These are phyloP conservation scores for Xylariaceae sp. DNA, from an alignment of 2,329 filamentous ascomycete species.

Conservation along the genomic window DNA sequence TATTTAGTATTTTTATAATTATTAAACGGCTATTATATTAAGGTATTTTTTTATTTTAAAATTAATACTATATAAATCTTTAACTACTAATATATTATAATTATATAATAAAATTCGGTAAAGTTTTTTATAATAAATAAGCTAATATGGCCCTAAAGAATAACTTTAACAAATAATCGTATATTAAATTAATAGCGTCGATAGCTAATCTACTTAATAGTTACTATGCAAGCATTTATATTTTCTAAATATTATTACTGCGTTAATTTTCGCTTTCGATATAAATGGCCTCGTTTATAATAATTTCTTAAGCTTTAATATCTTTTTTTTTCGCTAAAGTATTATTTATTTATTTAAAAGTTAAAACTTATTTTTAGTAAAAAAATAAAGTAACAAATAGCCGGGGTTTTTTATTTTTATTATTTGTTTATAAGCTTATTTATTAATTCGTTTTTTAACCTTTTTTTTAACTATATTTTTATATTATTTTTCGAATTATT, in stretches of 20 bases:
- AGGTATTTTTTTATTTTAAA: no score
- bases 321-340: background rate
- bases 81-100: no score
- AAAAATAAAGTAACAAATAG: background rate
- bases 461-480: no score
- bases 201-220: no score
- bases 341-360: background rate
- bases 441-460: background rate
- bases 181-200: no score
- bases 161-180: background rate
- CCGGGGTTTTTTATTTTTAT: background rate
- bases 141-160: background rate
- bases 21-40: no score
- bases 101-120: background rate
- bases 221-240: no score
- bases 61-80: no score
- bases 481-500: background rate
- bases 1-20: no score
- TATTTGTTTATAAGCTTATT: background rate
- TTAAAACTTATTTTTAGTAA: background rate
- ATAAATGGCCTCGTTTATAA: background rate
- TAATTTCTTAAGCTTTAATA: background rate
- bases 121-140: background rate
- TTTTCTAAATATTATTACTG: no score
- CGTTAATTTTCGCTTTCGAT: background rate